Conservation (phyloP, 2,329 filamentous ascomycete species). For the Drechslerella coelobrocha region DNA sequence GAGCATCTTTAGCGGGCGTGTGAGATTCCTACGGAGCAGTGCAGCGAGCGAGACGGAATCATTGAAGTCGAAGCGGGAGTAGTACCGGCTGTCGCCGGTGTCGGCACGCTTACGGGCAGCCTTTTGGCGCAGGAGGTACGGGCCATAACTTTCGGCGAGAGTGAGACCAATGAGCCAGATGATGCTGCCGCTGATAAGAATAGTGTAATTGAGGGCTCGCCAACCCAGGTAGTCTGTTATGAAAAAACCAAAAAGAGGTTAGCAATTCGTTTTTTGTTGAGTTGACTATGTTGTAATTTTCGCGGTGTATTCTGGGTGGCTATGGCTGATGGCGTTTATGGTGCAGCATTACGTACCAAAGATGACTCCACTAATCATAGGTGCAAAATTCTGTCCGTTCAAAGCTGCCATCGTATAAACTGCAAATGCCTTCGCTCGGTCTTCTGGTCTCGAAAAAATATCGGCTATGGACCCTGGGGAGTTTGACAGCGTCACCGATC, state of each 20-base stretch:
- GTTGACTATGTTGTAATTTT: background rate
- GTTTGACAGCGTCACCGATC: constrained; percentile 82
- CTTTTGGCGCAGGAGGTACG: constrained; percentile 71
- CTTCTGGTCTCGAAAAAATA: constrained; percentile 76
- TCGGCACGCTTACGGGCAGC: constrained; percentile 71
- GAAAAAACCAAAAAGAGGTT: too few relatives aligned
- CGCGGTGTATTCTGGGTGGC: background rate
- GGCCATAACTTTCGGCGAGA: constrained; percentile 78
- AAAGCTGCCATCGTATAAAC: constrained; percentile 84
- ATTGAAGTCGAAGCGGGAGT: constrained; percentile 74
- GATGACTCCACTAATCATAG: constrained; percentile 81
- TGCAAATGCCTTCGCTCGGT: constrained; percentile 80
- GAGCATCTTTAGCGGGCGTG: constrained; percentile 77
- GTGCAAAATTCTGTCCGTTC: constrained; percentile 72
- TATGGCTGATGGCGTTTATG: too few relatives aligned
- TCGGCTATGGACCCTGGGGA: constrained; percentile 83
- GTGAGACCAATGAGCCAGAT: constrained; percentile 67
- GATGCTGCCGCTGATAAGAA: constrained; percentile 73
- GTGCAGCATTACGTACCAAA: constrained; percentile 57
- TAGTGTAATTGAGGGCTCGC: constrained; percentile 86
- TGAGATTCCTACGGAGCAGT: constrained; percentile 76
- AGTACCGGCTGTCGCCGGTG: constrained; percentile 74
- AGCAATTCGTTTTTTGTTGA: background rate
- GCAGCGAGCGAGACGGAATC: constrained; percentile 67
- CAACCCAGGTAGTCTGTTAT: constrained; percentile 77